Evolutionary conservation across 495 filamentous ascomycete species (phyloP).

Genomic region (Neurospora sp.): DNA sequence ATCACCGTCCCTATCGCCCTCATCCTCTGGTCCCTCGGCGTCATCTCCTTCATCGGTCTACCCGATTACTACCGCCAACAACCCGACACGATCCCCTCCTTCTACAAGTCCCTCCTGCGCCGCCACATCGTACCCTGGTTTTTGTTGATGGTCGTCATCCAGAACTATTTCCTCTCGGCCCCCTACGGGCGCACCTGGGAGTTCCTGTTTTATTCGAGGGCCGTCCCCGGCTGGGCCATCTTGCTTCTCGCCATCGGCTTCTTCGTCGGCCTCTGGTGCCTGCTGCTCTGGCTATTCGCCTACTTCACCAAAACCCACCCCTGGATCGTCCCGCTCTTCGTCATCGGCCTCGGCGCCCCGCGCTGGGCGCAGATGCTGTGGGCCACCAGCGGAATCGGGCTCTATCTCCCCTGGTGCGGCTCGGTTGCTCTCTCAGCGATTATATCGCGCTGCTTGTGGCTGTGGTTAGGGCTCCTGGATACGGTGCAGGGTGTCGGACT

Average conservation of each 20-base stretch:
- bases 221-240: slow-evolving; percentile 42
- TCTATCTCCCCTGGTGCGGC: slow-evolving; percentile 48
- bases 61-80: slow-evolving; percentile 57
- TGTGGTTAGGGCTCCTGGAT: slow-evolving; percentile 53
- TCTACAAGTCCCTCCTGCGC: slow-evolving; percentile 45
- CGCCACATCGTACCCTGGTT: slow-evolving; percentile 51
- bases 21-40: slow-evolving; percentile 38
- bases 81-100: slow-evolving; percentile 56
- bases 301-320: slow-evolving; percentile 40
- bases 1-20: slow-evolving; percentile 42
- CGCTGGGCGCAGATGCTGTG: slow-evolving; percentile 57
- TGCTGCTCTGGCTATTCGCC: slow-evolving; percentile 35
- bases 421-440: slow-evolving; percentile 35
- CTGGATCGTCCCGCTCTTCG: slow-evolving; percentile 56
- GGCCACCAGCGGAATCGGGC: slow-evolving; percentile 42
- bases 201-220: slow-evolving; percentile 43
- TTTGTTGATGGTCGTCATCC: slow-evolving; percentile 48
- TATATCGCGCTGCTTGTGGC: slow-evolving; percentile 45
- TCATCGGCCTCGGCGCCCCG: slow-evolving; percentile 49
- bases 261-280: slow-evolving; percentile 47
- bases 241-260: slow-evolving; percentile 42
- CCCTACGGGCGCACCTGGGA: slow-evolving; percentile 52
- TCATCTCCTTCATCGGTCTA: slow-evolving; percentile 44
- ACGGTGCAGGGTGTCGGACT: slow-evolving; percentile 48
- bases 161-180: slow-evolving; percentile 53